Base-by-base conservation (phyloP, 441 rosid genomes). In the Cnidoscolus chayamansa region DNA sequence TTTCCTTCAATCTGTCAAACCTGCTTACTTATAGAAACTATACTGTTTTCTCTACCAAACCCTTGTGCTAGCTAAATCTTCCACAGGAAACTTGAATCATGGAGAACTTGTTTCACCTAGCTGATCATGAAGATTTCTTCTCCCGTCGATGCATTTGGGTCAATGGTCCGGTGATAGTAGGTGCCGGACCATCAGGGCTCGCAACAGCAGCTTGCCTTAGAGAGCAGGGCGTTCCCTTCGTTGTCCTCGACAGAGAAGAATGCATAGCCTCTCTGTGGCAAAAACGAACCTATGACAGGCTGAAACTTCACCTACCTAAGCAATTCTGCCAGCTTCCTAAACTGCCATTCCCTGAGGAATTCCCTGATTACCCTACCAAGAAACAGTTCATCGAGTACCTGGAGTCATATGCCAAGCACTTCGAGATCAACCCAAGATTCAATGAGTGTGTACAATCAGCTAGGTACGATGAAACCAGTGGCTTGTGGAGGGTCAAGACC, bases 21-120 rank as follows among this genome's bases (percentile, higher is more conserved):
- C 45, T 40, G 6, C 45, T 40, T 40, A 3, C 45, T 40, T 40
- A 0, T 40, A 40, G 45, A 40, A 40, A 40, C 6, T 40, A 40
- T 40, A 40, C 45, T 40, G 45, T 40, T 40, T 40, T 40, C 45
- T 40, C 45, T 5, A 5, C 45, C 45, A 40, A 40, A 40, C 45
- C 45, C 45, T 40, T 5, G 45, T 40, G 45, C 45, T 40, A 40
- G 45, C 45, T 40, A 40, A 35, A 35, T 35, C 45, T 40, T 40
- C 45, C 4, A 40, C 45, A 40, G 7, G 4, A 40, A 7, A 3
- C 45, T 40, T 40, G 45, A 40, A 77, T 40, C n/a, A 88, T 87
- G 92, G 91, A 86, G 73, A 85, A 65, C 64, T 74, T 83, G 67
- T 84, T 90, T 74, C 85, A 82, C 40, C 77, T 80, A 30, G 82